Percentiles rank a stretch among this genome's conserved stretches.
Evolutionary conservation across 2,329 filamentous ascomycete species (phyloP).

Genomic region (Fusarium sp.): DNA sequence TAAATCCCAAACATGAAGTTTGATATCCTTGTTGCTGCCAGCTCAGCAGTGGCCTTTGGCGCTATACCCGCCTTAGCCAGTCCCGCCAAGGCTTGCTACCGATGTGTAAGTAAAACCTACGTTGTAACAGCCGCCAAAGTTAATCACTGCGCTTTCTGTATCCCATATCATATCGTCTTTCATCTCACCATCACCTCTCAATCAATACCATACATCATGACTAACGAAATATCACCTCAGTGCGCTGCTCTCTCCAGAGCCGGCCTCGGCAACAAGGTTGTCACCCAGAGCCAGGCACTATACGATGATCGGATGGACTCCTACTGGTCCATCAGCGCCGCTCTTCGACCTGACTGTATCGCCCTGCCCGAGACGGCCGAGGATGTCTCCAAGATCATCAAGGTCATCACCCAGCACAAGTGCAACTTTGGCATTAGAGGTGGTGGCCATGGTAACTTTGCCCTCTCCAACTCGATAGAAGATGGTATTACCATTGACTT

Average conservation of each 20-base stretch:
- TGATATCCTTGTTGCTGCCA: slow-evolving; percentile 15
- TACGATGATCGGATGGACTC: slow-evolving; percentile 46
- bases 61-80: slow-evolving; percentile 2
- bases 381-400: slow-evolving; percentile 51
- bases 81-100: background rate
- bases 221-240: slow-evolving; percentile 30
- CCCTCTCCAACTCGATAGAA: slow-evolving; percentile 49
- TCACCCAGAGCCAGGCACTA: slow-evolving; percentile 40
- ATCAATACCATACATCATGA: slow-evolving; percentile 1
- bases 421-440: slow-evolving; percentile 53
- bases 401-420: slow-evolving; percentile 42
- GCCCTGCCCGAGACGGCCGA: slow-evolving; percentile 46
- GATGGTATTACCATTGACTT: slow-evolving; percentile 53
- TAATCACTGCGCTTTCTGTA: background rate
- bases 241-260: slow-evolving; percentile 40
- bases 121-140: background rate
- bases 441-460: slow-evolving; percentile 50
- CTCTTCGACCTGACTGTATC: slow-evolving; percentile 50
- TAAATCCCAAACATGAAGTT: slow-evolving; percentile 24
- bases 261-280: slow-evolving; percentile 44
- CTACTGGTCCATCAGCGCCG: slow-evolving; percentile 52
- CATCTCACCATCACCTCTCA: background rate
- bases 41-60: slow-evolving; percentile 4
- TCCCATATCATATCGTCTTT: background rate
- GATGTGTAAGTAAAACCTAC: slow-evolving; percentile 27